phyloP scores from a whole-genome alignment of 352 stramenopile species.

The Aphanomyces invadans region DNA sequence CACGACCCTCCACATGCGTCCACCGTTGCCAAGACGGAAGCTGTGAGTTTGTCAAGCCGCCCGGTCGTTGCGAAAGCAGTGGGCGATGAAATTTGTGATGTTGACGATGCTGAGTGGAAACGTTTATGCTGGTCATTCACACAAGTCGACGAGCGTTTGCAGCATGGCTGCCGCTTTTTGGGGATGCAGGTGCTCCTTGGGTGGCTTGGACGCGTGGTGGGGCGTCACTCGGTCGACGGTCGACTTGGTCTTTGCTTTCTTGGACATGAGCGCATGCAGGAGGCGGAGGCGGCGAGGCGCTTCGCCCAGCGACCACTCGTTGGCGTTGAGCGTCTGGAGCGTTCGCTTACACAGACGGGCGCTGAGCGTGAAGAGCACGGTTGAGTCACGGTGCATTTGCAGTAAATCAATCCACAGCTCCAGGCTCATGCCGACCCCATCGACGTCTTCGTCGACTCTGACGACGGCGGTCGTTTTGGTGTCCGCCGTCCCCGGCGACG shows the following conservation, averaged over 20 bases:
- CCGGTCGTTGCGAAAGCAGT: too few relatives aligned
- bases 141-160: background rate
- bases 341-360: slow-evolving; percentile 56
- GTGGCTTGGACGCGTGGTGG: background rate
- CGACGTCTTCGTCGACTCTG: slow-evolving; percentile 40
- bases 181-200: slow-evolving; percentile 16
- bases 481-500: too few relatives aligned
- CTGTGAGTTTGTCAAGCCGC: too few relatives aligned
- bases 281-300: slow-evolving; percentile 9
- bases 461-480: background rate
- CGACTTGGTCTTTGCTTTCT: slow-evolving; percentile 15
- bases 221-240: slow-evolving; percentile 2
- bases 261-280: slow-evolving; percentile 10
- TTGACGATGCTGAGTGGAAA: too few relatives aligned
- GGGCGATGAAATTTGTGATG: too few relatives aligned
- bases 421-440: slow-evolving; percentile 38
- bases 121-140: background rate
- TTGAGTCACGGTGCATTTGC: slow-evolving; percentile 91
- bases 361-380: slow-evolving; percentile 66
- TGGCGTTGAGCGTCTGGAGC: slow-evolving; percentile 27
- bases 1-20: too few relatives aligned
- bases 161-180: slow-evolving; percentile 6
- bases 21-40: too few relatives aligned
- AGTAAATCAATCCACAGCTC: slow-evolving; percentile 90
- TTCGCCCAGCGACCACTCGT: background rate